Evolutionary conservation across 768 basidiomycete genomes (phyloP).

Genomic region (Leccinum sublutescens): DNA sequence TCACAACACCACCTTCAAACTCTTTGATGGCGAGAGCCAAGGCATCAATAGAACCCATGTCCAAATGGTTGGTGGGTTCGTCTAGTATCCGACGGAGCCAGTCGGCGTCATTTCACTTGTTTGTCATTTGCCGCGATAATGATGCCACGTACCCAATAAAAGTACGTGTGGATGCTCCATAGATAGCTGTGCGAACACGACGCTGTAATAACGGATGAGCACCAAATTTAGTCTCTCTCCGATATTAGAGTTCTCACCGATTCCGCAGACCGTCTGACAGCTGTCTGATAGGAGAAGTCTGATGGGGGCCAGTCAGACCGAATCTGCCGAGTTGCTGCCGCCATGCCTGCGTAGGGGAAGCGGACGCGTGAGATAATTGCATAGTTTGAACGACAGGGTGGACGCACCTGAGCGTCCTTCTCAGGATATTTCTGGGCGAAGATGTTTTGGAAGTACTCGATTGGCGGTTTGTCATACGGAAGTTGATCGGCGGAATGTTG

Average conservation of each 20-base stretch:
- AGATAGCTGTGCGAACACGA: conserved; percentile 93
- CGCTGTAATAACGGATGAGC: conserved; percentile 44
- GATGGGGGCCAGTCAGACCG: conserved; percentile 91
- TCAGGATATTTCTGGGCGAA: conserved; percentile 88
- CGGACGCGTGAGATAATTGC: conserved; percentile 9
- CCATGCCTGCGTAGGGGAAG: conserved; percentile 64
- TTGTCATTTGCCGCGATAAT: conserved; percentile 9
- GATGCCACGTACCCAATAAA: conserved; percentile 58
- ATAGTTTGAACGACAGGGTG: conserved; percentile 5
- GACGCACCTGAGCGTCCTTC: conserved; percentile 71
- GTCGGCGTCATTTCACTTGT: conserved; percentile 1
- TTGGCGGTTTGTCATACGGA: conserved; percentile 85
- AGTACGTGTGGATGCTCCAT: conserved; percentile 98
- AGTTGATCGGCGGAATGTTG: conserved; percentile 99
- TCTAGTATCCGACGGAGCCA: conserved; percentile 41
- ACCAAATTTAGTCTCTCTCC: conserved; percentile 1
- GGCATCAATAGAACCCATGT: conserved; percentile 97
- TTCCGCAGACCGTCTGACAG: conserved; percentile 96
- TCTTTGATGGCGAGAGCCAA: conserved; percentile 94
- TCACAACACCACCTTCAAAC: conserved; percentile 97
- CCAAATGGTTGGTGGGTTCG: conserved; percentile 96
- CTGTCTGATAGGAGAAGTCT: conserved; percentile 90
- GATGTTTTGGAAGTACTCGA: conserved; percentile 88
- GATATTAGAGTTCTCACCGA: conserved; percentile 50
- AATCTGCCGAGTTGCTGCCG: conserved; percentile 93